These are phyloP conservation scores for Boletellus ananiceps DNA, from an alignment of 768 basidiomycete species.

Conservation along the genomic window DNA sequence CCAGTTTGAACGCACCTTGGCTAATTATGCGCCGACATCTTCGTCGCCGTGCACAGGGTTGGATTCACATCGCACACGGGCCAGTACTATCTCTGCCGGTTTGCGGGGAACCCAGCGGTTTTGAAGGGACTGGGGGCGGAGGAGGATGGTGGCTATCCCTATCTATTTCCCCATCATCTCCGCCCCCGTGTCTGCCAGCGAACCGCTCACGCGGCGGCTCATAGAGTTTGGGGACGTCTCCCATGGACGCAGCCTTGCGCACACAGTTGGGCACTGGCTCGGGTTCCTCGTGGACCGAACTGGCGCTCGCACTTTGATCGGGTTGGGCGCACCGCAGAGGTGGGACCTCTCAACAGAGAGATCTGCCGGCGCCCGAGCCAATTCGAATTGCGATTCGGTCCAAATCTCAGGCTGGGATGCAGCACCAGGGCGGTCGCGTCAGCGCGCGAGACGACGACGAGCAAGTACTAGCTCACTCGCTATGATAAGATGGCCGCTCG, in stretches of 20 bases:
- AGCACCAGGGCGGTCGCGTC: too few relatives aligned
- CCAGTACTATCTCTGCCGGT: conserved; percentile 20
- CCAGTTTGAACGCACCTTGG: conserved; percentile 24
- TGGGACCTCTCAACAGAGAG: too few relatives aligned
- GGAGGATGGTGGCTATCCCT: conserved; percentile 11
- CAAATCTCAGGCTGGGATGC: too few relatives aligned
- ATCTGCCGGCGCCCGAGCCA: too few relatives aligned
- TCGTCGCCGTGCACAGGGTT: conserved; percentile 25
- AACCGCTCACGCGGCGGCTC: background rate
- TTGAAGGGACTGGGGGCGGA: conserved; percentile 6
- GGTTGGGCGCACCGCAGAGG: too few relatives aligned
- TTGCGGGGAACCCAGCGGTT: conserved; percentile 6
- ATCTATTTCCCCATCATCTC: conserved; percentile 22
- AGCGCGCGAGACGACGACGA: too few relatives aligned
- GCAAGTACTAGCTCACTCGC: too few relatives aligned
- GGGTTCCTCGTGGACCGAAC: too few relatives aligned
- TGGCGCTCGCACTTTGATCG: too few relatives aligned
- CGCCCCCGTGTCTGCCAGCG: too few relatives aligned
- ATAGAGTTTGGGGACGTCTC: conserved; percentile 1
- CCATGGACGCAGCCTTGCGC: conserved; percentile 16
- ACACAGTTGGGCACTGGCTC: conserved; percentile 13
- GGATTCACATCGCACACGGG: conserved; percentile 25
- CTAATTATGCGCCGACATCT: conserved; percentile 14
- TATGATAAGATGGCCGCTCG: too few relatives aligned
- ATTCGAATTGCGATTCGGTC: too few relatives aligned